Base-by-base conservation (phyloP, 345 rosid genomes). In the Bretschneidera sinensis region DNA sequence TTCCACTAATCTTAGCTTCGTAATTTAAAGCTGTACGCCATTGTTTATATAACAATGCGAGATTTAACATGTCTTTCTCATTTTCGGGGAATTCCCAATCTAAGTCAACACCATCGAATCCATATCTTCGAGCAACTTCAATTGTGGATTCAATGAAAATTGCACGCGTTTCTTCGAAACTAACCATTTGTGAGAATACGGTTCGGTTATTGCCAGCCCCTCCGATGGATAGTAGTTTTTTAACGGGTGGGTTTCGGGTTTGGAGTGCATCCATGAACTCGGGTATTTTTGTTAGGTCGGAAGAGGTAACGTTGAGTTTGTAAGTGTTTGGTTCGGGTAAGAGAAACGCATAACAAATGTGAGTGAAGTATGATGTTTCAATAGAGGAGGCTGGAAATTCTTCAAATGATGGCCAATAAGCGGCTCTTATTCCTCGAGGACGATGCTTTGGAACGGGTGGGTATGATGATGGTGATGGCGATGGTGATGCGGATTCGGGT, bases 41-140 rank as follows among this genome's bases (percentile, higher is more conserved):
- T 39, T 80, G 69, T 21, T 43, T 45, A 1, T 51, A 17, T 21
- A 83, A 31, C 5, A 35, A 0, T 9, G 47, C 81, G 5, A 71
- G 65, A 24, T 67, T 54, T 1, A 39, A 21, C 81, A 71, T 76
- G 43, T 80, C 81, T 24, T 25, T 9, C 6, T 59, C 56, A 23
- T 67, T 55, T 13, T 52, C 63, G 0, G 83, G 83, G 24, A 24
- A 83, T 54, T 80, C 88, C 81, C 81, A 83, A 28, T 83, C 81
- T 1, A 80, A 48, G 43, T 80, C 83, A 18, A 83, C 60, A 5
- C 83, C 85, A 28, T 78, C 77, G 11, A 78, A 78, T 0, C 69
- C 65, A 17, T 75, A 78, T 0, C 9, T 43, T 20, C 81, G 63
- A 9, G 80, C 83, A 1, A 74, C 24, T 55, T 73, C 66, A 9